Evolutionary conservation across 2,329 filamentous ascomycete genomes (phyloP), one percentile per base, ranked within the genome.

Genomic region (Colletotrichum tabaci): DNA sequence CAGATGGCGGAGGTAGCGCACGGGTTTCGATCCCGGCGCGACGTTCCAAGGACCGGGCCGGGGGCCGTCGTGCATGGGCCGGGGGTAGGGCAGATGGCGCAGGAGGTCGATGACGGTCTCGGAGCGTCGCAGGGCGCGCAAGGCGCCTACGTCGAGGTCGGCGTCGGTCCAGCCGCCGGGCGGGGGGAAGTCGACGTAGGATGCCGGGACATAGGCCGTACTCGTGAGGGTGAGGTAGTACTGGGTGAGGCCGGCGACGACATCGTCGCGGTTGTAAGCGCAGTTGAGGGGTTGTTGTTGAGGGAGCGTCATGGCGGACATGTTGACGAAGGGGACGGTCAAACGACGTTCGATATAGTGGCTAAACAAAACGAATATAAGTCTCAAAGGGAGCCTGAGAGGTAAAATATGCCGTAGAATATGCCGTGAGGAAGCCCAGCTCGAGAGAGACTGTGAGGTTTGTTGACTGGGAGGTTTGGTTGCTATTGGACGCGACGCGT

Each of bases 21-120:
- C 69, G 35, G 69, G 65, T 26, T 61, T 62, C 2, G 69, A 47
- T 3, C 47, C n/a, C 21, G 69, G 69, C 26, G 69, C 58, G 53
- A 72, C 46, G 65, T 72, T 69, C 69, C 69, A 72, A 2, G 65
- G 69, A 9, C 69, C 69, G 18, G 69, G 69, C 8, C 69, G 66
- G 38, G 71, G 71, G 26, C 71, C 71, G 44, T 70, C 66, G 55
- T 71, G 66, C 61, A 73, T 71, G 16, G 66, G 56, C n/a, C 71
- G 42, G 21, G 66, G 53, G 44, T 73, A 73, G 9, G 71, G 71
- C 46, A 73, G 55, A 47, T 66, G 67, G 49, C 71, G 71, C n/a
- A 73, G 61, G 49, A 73, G 21, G 40, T 71, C 30, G 50, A 73
- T 66, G 26, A 73, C 71, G 12, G 44, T 52, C 40, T 73, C 71